phyloP scores from a whole-genome alignment of 805 yeast species.

The Cyberlindnera petersonii region DNA sequence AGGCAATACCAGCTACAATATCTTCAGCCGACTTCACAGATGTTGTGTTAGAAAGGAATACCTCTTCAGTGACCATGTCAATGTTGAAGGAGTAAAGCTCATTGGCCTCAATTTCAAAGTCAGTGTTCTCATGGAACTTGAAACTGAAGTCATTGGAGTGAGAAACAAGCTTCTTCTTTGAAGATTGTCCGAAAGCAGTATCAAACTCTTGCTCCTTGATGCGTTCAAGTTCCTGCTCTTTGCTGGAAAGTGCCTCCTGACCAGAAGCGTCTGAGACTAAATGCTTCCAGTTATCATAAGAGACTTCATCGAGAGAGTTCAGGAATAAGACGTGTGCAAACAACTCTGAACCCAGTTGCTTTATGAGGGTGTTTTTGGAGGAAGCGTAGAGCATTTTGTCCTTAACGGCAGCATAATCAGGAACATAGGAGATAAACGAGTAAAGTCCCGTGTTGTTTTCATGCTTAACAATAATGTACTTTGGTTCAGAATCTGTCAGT shows the following conservation, averaged over 20 bases:
- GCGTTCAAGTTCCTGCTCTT: constrained; percentile 48
- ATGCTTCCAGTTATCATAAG: constrained; percentile 44
- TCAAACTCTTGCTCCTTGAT: constrained; percentile 43
- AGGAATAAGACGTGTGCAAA: constrained; percentile 33
- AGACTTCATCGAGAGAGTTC: constrained; percentile 34
- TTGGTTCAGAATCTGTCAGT: constrained; percentile 38
- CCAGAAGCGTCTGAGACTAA: constrained; percentile 34
- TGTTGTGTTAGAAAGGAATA: constrained; percentile 33
- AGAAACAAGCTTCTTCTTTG: constrained; percentile 27
- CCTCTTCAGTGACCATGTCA: constrained; percentile 45
- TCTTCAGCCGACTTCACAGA: constrained; percentile 27
- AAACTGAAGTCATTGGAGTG: constrained; percentile 27
- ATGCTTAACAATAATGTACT: constrained; percentile 47
- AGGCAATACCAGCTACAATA: constrained; percentile 32
- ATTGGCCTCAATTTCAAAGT: constrained; percentile 25
- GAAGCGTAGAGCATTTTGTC: constrained; percentile 94
- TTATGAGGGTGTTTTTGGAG: constrained; percentile 69
- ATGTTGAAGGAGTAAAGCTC: constrained; percentile 48
- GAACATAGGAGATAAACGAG: constrained; percentile 77
- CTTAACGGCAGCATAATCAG: constrained; percentile 78
- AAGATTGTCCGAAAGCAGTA: constrained; percentile 30
- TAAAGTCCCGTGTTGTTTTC: constrained; percentile 23
- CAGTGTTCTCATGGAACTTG: constrained; percentile 28
- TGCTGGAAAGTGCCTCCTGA: constrained; percentile 50
- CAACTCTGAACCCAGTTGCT: constrained; percentile 60